These are phyloP conservation scores for Diaporthe sp. DNA, from an alignment of 2,329 filamentous ascomycete species.

Conservation along the genomic window DNA sequence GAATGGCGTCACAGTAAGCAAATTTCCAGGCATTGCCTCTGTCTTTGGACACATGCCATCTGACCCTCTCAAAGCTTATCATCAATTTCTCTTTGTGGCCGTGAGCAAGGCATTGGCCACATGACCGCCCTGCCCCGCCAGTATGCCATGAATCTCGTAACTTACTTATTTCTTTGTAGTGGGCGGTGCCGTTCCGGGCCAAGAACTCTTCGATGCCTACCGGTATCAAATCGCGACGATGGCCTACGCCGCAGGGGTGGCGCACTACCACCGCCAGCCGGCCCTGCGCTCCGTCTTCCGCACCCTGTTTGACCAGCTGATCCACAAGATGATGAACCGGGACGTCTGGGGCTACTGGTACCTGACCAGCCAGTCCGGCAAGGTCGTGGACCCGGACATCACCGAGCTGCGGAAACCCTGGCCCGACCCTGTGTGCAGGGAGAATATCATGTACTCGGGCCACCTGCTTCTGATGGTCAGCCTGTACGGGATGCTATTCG, in stretches of 20 bases:
- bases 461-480: conserved; percentile 30
- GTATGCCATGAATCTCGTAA: background rate
- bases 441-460: conserved; percentile 54
- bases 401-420: conserved; percentile 55
- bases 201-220: conserved; percentile 53
- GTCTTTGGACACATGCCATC: too few relatives aligned
- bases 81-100: background rate
- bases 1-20: conserved; percentile 30
- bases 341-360: conserved; percentile 60
- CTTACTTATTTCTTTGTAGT: conserved; percentile 38
- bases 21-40: background rate
- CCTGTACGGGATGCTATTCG: conserved; percentile 53
- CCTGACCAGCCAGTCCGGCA: conserved; percentile 51
- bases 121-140: background rate
- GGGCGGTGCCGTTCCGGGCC: conserved; percentile 50
- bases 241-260: conserved; percentile 51
- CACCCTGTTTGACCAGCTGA: conserved; percentile 49
- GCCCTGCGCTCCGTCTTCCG: conserved; percentile 51
- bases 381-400: conserved; percentile 50
- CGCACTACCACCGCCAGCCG: conserved; percentile 55
- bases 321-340: conserved; percentile 55
- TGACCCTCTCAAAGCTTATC: background rate
- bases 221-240: conserved; percentile 57
- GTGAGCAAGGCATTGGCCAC: background rate
- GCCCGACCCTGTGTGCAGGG: conserved; percentile 54